Evolutionary conservation across 441 rosid species (phyloP).

Genomic region (Pelargonium myrrhifolium): DNA sequence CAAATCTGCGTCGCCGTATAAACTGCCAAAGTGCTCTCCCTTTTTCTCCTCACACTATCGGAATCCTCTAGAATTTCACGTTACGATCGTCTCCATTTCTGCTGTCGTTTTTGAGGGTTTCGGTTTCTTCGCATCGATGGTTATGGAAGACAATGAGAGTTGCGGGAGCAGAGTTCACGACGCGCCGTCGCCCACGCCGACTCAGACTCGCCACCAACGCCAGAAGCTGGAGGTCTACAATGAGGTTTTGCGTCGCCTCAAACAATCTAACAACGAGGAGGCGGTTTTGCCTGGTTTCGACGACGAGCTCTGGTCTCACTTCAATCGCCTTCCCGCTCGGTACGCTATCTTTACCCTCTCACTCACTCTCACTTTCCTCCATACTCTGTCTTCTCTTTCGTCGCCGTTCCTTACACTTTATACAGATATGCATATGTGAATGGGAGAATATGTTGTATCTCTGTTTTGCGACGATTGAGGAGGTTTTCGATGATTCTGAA

Average conservation of each 20-base stretch:
- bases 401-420: too few species aligned
- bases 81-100: neutral
- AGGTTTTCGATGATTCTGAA: neutral
- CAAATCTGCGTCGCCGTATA: neutral
- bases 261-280: constrained; percentile 33
- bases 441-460: neutral
- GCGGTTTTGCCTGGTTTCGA: constrained; percentile 38
- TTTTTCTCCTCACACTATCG: neutral
- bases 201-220: constrained; percentile 36
- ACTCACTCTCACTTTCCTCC: too few species aligned
- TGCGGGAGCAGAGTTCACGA: constrained; percentile 36
- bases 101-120: neutral
- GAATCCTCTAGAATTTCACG: neutral
- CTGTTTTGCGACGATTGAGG: neutral
- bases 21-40: neutral
- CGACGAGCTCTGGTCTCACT: constrained; percentile 62
- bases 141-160: constrained; percentile 53
- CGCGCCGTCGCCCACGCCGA: constrained; percentile 19
- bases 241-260: constrained; percentile 55
- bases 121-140: constrained; percentile 24
- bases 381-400: too few species aligned
- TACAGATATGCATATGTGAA: too few species aligned
- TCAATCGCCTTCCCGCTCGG: constrained; percentile 64
- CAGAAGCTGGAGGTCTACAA: constrained; percentile 44
- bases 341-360: constrained; percentile 7